These are phyloP conservation scores for Amanita polypyramis DNA, from an alignment of 768 basidiomycete species.

Conservation along the genomic window DNA sequence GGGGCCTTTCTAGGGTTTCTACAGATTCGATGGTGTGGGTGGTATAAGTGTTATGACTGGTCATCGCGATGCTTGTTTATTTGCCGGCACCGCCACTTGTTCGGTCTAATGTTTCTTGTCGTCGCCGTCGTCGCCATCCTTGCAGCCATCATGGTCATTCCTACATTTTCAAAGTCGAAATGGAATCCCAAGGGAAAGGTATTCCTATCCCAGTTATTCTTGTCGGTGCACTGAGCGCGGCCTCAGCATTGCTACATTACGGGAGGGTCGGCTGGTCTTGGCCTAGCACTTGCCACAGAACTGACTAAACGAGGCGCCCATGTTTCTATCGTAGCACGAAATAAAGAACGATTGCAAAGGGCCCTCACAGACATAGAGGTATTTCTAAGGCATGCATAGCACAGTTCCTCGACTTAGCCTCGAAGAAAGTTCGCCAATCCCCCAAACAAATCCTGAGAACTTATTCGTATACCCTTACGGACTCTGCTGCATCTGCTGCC, in stretches of 20 bases:
- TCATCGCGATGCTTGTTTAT: too few species aligned
- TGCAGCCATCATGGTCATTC: not conserved
- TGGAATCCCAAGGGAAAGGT: constrained; percentile 44
- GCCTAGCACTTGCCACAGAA: constrained; percentile 59
- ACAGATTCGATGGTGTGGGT: constrained; percentile 14
- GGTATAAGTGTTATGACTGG: not conserved
- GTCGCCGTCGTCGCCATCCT: not conserved
- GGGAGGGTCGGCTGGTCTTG: constrained; percentile 76
- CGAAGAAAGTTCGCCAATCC: constrained; percentile 39
- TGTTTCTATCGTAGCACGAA: constrained; percentile 79
- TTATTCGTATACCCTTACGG: constrained; percentile 57
- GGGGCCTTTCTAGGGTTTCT: constrained; percentile 27
- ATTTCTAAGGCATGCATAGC: constrained; percentile 26
- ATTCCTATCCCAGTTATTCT: constrained; percentile 1
- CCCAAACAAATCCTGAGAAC: constrained; percentile 52
- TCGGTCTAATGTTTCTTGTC: not conserved
- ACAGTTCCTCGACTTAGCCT: not conserved
- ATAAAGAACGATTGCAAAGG: constrained; percentile 47
- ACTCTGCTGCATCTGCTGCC: constrained; percentile 38
- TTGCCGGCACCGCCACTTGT: not conserved
- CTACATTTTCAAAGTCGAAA: constrained; percentile 21
- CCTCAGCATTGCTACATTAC: constrained; percentile 79
- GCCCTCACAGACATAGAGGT: constrained; percentile 63
- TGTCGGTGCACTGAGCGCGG: not conserved
- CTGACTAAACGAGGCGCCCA: constrained; percentile 64